Percentiles rank a stretch among this genome's conserved stretches.
Conservation (phyloP, 768 basidiomycete species). For the Dictyophora rubrovolvata region DNA sequence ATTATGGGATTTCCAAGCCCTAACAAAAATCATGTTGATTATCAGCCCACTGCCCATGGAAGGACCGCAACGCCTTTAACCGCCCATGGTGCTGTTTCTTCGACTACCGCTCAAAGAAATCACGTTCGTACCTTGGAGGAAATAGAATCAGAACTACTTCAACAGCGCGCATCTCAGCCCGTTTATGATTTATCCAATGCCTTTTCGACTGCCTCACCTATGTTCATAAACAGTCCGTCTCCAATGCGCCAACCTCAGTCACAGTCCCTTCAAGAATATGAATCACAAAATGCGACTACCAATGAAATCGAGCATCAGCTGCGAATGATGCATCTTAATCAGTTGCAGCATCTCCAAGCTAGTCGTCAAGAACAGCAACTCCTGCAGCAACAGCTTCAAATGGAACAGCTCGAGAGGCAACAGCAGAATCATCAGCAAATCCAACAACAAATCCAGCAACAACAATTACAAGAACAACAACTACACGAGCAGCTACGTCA, state of each 20-base stretch:
- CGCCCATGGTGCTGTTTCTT: background rate
- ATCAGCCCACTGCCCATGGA: conserved; percentile 26
- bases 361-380: conserved; percentile 27
- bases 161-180: background rate
- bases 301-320: conserved; percentile 10
- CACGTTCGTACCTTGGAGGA: conserved; percentile 62
- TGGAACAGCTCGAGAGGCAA: conserved; percentile 60
- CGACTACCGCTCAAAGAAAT: conserved; percentile 18
- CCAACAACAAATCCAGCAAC: conserved; percentile 24
- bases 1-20: background rate
- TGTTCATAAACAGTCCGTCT: conserved; percentile 24
- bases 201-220: background rate
- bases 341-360: conserved; percentile 23
- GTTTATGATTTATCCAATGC: conserved; percentile 25
- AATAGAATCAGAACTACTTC: conserved; percentile 73
- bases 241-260: conserved; percentile 57
- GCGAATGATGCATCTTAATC: conserved; percentile 15
- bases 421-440: conserved; percentile 44
- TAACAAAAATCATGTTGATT: conserved; percentile 12
- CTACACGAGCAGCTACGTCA: conserved; percentile 29
- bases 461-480: conserved; percentile 20
- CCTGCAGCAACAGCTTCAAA: conserved; percentile 47
- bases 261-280: conserved; percentile 68
- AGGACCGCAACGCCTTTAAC: conserved; percentile 17
- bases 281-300: conserved; percentile 26